These are phyloP conservation scores for Picochlorum sp. DNA, from an alignment of 139 green algal species.

Conservation along the genomic window DNA sequence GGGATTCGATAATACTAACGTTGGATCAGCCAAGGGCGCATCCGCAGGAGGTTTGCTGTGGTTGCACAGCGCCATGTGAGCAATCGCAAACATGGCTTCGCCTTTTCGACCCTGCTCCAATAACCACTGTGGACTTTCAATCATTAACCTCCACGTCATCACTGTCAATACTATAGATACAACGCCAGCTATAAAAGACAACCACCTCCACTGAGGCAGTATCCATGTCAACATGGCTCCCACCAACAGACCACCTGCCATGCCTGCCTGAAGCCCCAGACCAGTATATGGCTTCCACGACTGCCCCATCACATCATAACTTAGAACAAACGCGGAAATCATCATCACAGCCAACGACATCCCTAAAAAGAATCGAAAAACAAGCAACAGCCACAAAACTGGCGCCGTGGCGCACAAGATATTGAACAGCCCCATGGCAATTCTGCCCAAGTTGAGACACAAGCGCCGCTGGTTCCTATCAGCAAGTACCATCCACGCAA, in stretches of 20 bases:
- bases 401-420: slow-evolving; percentile 15
- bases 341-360: slow-evolving; percentile 38
- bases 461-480: slow-evolving; percentile 13
- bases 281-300: slow-evolving; percentile 33
- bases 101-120: slow-evolving; percentile 41
- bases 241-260: slow-evolving; percentile 20
- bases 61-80: slow-evolving; percentile 41
- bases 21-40: slow-evolving; percentile 32
- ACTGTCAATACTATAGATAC: slow-evolving; percentile 20
- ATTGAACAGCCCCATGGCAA: slow-evolving; percentile 12
- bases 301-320: slow-evolving; percentile 42
- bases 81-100: slow-evolving; percentile 44
- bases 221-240: slow-evolving; percentile 39
- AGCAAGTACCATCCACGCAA: slow-evolving; percentile 21
- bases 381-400: slow-evolving; percentile 37
- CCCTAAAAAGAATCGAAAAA: slow-evolving; percentile 40
- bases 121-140: slow-evolving; percentile 54
- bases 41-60: slow-evolving; percentile 33
- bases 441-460: slow-evolving; percentile 13
- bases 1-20: slow-evolving; percentile 15
- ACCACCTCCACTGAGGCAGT: slow-evolving; percentile 28
- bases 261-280: slow-evolving; percentile 23
- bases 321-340: slow-evolving; percentile 38
- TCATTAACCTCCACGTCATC: slow-evolving; percentile 25
- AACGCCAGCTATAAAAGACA: slow-evolving; percentile 30